Conservation (phyloP, 352 stramenopile genomes). For the Pythium volutum region DNA sequence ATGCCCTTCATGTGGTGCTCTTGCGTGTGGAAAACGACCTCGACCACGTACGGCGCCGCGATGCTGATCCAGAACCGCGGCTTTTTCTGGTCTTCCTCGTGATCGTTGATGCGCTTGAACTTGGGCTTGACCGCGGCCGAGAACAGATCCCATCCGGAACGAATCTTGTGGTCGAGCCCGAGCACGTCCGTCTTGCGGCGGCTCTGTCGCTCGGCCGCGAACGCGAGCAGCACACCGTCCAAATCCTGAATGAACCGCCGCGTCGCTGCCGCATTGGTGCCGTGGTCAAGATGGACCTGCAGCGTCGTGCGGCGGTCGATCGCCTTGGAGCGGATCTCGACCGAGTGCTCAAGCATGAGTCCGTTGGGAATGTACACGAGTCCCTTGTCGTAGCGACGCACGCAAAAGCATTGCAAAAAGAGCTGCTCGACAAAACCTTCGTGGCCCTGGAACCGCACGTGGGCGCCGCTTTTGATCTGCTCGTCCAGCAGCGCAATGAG, state of each 20-base stretch:
- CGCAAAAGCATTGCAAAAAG: constrained; percentile 76
- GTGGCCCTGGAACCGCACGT: constrained; percentile 71
- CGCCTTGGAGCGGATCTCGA: constrained; percentile 69
- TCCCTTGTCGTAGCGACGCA: constrained; percentile 80
- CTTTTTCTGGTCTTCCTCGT: constrained; percentile 30
- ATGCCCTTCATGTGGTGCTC: constrained; percentile 58
- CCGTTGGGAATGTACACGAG: constrained; percentile 81
- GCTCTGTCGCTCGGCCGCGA: constrained; percentile 18
- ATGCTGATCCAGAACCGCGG: constrained; percentile 74
- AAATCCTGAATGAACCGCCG: constrained; percentile 74
- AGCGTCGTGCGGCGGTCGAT: constrained; percentile 55
- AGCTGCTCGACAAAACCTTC: constrained; percentile 81
- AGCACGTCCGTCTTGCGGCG: constrained; percentile 38
- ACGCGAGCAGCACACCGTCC: constrained; percentile 42
- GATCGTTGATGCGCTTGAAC: constrained; percentile 24
- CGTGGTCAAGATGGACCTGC: constrained; percentile 54
- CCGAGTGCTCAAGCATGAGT: constrained; percentile 67
- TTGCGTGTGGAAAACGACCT: constrained; percentile 76
- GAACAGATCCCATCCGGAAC: constrained; percentile 42
- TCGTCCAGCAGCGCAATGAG: constrained; percentile 80
- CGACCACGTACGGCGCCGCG: constrained; percentile 58
- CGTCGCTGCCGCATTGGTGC: constrained; percentile 41
- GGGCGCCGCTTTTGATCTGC: constrained; percentile 73
- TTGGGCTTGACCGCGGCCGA: constrained; percentile 39
- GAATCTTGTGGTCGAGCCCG: constrained; percentile 40